Conservation (phyloP, 75 land plant species). For the Chamaecyparis obtusa region DNA sequence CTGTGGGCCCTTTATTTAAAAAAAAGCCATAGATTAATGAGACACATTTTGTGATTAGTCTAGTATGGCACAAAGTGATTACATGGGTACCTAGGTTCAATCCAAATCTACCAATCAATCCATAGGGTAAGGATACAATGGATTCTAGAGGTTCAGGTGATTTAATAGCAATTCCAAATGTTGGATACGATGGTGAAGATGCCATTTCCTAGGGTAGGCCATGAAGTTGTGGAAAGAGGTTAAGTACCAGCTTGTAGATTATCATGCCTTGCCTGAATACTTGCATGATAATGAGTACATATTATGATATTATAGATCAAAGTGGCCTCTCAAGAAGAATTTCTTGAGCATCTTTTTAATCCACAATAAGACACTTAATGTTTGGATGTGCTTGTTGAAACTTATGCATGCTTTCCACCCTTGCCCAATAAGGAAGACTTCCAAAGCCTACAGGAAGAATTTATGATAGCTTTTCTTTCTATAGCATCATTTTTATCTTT, state of each 20-base stretch:
- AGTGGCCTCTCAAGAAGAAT: conserved; percentile 81
- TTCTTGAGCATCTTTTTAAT: conserved; percentile 82
- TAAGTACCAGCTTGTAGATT: conserved; percentile 79
- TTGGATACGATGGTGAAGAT: background rate
- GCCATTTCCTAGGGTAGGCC: conserved; percentile 19
- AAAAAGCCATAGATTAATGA: too few species aligned
- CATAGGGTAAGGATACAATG: background rate
- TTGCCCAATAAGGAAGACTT: conserved; percentile 58
- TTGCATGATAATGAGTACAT: conserved; percentile 90
- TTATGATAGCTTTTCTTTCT: conserved; percentile 44
- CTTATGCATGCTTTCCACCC: conserved; percentile 57
- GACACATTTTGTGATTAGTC: too few species aligned
- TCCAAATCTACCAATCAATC: background rate
- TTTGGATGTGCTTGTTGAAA: conserved; percentile 86
- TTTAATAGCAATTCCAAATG: background rate
- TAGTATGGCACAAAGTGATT: too few species aligned
- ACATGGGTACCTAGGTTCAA: background rate
- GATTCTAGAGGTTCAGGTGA: background rate
- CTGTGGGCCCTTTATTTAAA: too few species aligned
- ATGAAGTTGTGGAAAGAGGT: conserved; percentile 76
- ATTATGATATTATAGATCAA: conserved; percentile 66
- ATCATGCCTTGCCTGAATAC: conserved; percentile 72
- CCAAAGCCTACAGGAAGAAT: conserved; percentile 41
- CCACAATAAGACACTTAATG: conserved; percentile 94
- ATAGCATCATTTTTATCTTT: conserved; percentile 44